Conservation (phyloP, 306 rosid genomes). For the Lupinus albus region DNA sequence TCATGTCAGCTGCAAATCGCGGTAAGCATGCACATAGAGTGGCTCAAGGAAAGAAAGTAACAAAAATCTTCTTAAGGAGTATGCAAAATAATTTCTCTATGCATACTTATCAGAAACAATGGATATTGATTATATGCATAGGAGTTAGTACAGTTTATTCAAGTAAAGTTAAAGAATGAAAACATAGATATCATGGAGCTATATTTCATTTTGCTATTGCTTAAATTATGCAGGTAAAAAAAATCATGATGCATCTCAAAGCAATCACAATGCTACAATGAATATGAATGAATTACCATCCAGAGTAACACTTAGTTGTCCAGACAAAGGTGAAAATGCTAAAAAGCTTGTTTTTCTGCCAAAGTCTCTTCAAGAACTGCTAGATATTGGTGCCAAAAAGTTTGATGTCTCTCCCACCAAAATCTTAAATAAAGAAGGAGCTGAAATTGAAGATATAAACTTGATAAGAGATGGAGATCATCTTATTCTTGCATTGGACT, state of each 20-base stretch:
- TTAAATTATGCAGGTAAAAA: conserved; percentile 42
- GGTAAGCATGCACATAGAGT: conserved; percentile 43
- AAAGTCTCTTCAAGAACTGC: conserved; percentile 46
- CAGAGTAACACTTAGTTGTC: conserved; percentile 58
- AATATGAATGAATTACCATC: conserved; percentile 9
- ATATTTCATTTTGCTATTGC: background rate
- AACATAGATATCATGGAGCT: background rate
- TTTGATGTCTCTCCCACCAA: conserved; percentile 49
- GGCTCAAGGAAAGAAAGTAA: background rate
- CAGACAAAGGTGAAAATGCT: conserved; percentile 44
- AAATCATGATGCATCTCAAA: conserved; percentile 9
- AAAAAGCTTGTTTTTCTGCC: conserved; percentile 62
- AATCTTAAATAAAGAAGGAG: conserved; percentile 59
- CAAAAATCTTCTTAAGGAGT: background rate
- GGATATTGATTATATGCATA: background rate
- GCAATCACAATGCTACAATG: background rate
- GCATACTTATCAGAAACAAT: background rate
- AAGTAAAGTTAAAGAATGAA: no score
- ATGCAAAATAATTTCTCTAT: no score
- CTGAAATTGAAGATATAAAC: conserved; percentile 61
- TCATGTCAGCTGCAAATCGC: conserved; percentile 49
- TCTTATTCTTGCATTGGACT: conserved; percentile 47
- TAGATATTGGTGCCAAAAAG: conserved; percentile 58
- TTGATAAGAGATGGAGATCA: conserved; percentile 68
- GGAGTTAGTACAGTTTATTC: background rate